Conservation (phyloP, 768 basidiomycete species). For the Coprinopsis cinerea region DNA sequence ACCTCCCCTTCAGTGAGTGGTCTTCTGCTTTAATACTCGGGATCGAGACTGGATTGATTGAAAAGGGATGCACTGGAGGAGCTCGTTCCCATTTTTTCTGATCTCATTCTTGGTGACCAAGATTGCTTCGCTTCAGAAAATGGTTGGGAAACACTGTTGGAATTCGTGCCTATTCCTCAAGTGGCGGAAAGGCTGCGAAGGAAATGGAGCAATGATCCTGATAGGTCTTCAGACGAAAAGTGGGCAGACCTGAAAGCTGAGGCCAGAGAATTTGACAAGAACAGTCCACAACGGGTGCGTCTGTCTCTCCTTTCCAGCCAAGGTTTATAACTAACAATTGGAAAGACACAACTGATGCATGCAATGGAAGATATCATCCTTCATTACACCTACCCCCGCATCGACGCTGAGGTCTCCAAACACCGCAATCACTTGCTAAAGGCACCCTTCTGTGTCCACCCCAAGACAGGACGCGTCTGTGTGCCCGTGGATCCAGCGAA, state of each 20-base stretch:
- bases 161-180: slow-evolving; percentile 63
- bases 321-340: slow-evolving; percentile 7
- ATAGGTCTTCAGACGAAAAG: slow-evolving; percentile 57
- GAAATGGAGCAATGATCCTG: slow-evolving; percentile 53
- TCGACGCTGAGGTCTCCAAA: slow-evolving; percentile 97
- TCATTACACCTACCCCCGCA: slow-evolving; percentile 91
- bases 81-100: slow-evolving; percentile 52
- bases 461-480: slow-evolving; percentile 92
- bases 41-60: neutral
- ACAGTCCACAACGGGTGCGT: slow-evolving; percentile 31
- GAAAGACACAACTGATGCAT: slow-evolving; percentile 28
- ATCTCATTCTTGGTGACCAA: slow-evolving; percentile 75
- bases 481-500: slow-evolving; percentile 79
- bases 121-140: slow-evolving; percentile 68
- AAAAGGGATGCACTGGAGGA: slow-evolving; percentile 40
- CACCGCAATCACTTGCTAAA: slow-evolving; percentile 97
- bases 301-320: neutral
- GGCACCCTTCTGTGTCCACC: slow-evolving; percentile 95
- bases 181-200: slow-evolving; percentile 42
- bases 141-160: slow-evolving; percentile 70
- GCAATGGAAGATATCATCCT: slow-evolving; percentile 85
- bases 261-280: slow-evolving; percentile 22
- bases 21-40: slow-evolving; percentile 3
- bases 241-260: slow-evolving; percentile 61
- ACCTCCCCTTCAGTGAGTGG: slow-evolving; percentile 63